These are phyloP conservation scores for Coemansia sp. DNA, from an alignment of 192 early-diverging fungal genomes.

Conservation along the genomic window DNA sequence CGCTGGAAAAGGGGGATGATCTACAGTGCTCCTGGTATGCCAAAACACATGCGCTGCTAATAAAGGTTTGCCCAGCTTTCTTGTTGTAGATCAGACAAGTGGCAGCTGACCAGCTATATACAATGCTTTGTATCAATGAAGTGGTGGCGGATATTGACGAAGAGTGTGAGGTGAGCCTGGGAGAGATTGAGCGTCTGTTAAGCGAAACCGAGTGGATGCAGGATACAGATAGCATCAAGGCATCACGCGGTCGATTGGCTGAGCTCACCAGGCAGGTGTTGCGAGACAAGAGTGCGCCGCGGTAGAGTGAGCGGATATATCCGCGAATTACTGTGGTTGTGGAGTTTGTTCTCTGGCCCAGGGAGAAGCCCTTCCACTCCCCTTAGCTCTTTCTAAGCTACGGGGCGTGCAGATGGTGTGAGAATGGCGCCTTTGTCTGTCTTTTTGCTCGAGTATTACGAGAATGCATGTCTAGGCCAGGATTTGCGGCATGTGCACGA, in stretches of 20 bases:
- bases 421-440: slow-evolving; percentile 4
- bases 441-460: background rate
- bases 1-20: slow-evolving; percentile 1
- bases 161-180: slow-evolving; percentile 4
- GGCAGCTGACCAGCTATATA: slow-evolving; percentile 48
- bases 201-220: slow-evolving; percentile 42
- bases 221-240: slow-evolving; percentile 22
- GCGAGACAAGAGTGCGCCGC: background rate
- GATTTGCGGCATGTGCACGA: background rate
- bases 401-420: background rate
- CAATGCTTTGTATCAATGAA: slow-evolving; percentile 42
- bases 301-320: background rate
- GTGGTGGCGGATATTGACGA: slow-evolving; percentile 19
- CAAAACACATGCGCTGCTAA: background rate
- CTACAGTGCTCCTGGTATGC: background rate
- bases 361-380: background rate
- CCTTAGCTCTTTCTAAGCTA: background rate
- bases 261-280: slow-evolving; percentile 19
- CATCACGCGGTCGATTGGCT: slow-evolving; percentile 18
- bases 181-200: slow-evolving; percentile 30
- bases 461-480: background rate
- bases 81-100: slow-evolving; percentile 48
- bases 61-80: slow-evolving; percentile 7
- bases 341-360: background rate
- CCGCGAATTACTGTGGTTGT: background rate